Evolutionary conservation across 345 rosid genomes (phyloP), one percentile per base, ranked within the genome.

Genomic region (Populus simonii): DNA sequence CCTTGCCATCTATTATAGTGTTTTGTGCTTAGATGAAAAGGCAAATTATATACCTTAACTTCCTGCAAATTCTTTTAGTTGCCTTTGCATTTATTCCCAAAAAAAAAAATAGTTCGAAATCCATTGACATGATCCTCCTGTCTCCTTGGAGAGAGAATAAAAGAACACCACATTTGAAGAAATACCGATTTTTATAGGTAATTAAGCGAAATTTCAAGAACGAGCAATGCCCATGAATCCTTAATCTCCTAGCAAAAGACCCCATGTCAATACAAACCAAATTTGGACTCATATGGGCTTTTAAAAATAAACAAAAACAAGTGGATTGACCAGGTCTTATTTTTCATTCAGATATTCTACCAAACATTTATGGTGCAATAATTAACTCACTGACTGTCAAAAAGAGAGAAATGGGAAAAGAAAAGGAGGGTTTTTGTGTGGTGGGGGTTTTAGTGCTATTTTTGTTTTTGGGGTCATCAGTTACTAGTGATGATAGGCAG

Each of bases 381-480:
- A 22, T 38, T 6, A 15, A 0, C 8, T 31, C 22, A 0, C 13
- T 33, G 15, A 20, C 9, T 49, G 68, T 53, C 25, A 38, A 45
- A 43, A n/a, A 66, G 66, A 33, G 57, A 67, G 47, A 66, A n/a
- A 88, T 84, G 89, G 71, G 74, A 15, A 83, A 77, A 74, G 75
- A 74, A 81, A 39, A 66, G 73, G 63, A 57, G 74, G 77, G 78
- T 23, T 59, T 83, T 29, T 75, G 27, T 65, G 31, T 57, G 74
- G 57, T 68, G 69, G 33, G 45, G 45, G 0, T 70, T 15, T 10
- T 72, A 66, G 31, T 75, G 45, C 59, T 73, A 4, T 2, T 41
- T 8, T 8, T 67, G 51, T 38, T 79, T 57, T 45, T 77, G 78
- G 59, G 72, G 20, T 57, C 83, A 6, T 75, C 82, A 20, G 61